Conservation (phyloP, 2,329 filamentous ascomycete genomes). For the Beauveria asiatica region DNA sequence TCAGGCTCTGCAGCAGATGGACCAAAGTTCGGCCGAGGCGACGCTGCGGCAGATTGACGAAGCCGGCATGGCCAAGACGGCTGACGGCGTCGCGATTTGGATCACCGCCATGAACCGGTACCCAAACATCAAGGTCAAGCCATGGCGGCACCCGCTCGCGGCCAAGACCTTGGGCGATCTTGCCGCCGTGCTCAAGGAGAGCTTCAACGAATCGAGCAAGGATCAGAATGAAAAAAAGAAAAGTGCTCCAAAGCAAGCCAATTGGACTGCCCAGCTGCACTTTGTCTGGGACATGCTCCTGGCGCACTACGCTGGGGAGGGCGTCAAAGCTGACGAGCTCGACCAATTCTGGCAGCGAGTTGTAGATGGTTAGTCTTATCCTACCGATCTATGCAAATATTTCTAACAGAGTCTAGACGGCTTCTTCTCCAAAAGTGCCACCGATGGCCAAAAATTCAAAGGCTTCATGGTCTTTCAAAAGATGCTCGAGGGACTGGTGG, state of each 20-base stretch:
- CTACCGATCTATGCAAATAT: slow-evolving; percentile 13
- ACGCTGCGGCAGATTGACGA: slow-evolving; percentile 55
- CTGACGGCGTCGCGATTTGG: slow-evolving; percentile 88
- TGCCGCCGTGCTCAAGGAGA: slow-evolving; percentile 73
- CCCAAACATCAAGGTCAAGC: slow-evolving; percentile 52
- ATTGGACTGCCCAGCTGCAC: slow-evolving; percentile 72
- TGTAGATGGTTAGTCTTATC: slow-evolving; percentile 64
- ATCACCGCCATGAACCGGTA: slow-evolving; percentile 59
- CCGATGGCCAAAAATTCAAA: slow-evolving; percentile 82
- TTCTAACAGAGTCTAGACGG: slow-evolving; percentile 47
- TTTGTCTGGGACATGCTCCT: slow-evolving; percentile 83
- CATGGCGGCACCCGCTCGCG: slow-evolving; percentile 73
- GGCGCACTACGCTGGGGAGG: slow-evolving; percentile 36
- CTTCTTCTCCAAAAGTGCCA: slow-evolving; percentile 73
- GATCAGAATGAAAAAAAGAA: slow-evolving; percentile 31
- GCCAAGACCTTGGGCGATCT: slow-evolving; percentile 59
- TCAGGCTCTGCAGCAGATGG: slow-evolving; percentile 58
- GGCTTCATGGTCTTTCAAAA: slow-evolving; percentile 83
- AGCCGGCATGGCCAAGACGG: slow-evolving; percentile 64
- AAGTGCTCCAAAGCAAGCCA: slow-evolving; percentile 52
- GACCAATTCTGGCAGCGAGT: slow-evolving; percentile 76
- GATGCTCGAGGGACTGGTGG: slow-evolving; percentile 50
- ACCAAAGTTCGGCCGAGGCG: slow-evolving; percentile 47
- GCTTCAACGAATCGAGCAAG: slow-evolving; percentile 43
- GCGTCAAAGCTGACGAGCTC: slow-evolving; percentile 42